Evolutionary conservation across 495 filamentous ascomycete genomes (phyloP).

Genomic region (Bathelium albidoporum): DNA sequence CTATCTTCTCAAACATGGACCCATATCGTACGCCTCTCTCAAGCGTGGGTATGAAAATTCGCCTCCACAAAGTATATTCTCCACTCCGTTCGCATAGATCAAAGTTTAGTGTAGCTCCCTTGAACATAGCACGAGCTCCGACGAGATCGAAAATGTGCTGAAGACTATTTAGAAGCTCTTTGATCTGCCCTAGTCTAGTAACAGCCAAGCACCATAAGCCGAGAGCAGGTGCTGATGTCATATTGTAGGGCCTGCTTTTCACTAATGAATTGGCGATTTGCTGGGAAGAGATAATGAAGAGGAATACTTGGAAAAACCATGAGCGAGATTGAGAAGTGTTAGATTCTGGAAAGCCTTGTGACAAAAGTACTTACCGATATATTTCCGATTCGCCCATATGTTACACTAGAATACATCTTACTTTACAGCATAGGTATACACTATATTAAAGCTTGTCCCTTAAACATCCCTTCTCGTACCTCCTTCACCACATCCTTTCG

Average conservation of each 20-base stretch:
- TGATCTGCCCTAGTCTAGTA: not conserved
- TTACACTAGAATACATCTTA: not conserved
- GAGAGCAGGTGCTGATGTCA: not conserved
- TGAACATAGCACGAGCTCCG: not conserved
- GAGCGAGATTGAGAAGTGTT: not conserved
- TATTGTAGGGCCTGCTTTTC: not conserved
- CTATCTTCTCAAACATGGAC: too few species aligned
- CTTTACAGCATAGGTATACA: not conserved
- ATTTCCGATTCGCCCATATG: not conserved
- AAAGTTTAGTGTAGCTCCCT: not conserved
- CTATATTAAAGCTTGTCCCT: constrained; percentile 75
- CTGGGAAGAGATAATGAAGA: not conserved
- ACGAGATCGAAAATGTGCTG: not conserved
- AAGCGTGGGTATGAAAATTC: too few species aligned
- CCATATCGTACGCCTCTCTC: too few species aligned
- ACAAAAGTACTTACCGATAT: not conserved
- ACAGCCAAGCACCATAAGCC: not conserved
- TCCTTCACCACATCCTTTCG: constrained; percentile 81
- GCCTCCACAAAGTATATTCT: too few species aligned
- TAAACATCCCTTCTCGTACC: constrained; percentile 90
- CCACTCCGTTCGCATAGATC: too few species aligned
- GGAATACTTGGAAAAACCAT: not conserved
- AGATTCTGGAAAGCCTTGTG: not conserved
- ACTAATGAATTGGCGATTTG: not conserved
- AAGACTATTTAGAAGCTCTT: not conserved